phyloP scores from a whole-genome alignment of 1,284 basidiomycete genomes.

The Mycena citricolor region DNA sequence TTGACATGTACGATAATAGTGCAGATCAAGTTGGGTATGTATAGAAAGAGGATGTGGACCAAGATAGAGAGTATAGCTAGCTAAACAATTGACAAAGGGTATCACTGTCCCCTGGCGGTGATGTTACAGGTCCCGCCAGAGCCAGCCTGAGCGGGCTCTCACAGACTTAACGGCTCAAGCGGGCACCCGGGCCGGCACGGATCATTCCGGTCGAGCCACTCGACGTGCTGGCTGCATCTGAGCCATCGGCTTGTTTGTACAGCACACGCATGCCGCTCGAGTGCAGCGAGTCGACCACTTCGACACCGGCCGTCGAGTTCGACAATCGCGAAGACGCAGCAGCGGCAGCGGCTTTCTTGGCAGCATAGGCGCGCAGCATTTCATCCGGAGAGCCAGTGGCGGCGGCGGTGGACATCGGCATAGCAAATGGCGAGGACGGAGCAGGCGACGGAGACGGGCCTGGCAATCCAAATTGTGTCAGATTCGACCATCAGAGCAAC shows the following conservation, averaged over 20 bases:
- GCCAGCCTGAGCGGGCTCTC: too few relatives aligned
- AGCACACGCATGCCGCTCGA: constrained; percentile 13
- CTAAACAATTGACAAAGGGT: too few relatives aligned
- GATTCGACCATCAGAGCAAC: neutral
- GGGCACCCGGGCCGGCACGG: constrained; percentile 2
- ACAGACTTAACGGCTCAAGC: constrained; percentile 7
- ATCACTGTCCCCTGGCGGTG: too few relatives aligned
- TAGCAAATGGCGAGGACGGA: constrained; percentile 29
- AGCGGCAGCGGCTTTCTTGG: constrained; percentile 1
- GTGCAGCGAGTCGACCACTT: neutral
- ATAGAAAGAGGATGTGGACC: too few relatives aligned
- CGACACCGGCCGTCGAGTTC: neutral
- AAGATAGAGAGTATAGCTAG: too few relatives aligned
- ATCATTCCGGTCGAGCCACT: neutral
- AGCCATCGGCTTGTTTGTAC: constrained; percentile 5
- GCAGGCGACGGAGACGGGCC: constrained; percentile 32
- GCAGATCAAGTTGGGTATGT: neutral
- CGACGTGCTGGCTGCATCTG: too few relatives aligned
- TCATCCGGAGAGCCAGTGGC: constrained; percentile 65
- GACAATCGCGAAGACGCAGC: neutral
- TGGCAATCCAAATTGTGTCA: too few relatives aligned
- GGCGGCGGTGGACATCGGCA: constrained; percentile 47
- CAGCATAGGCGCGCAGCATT: constrained; percentile 74
- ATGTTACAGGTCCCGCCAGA: too few relatives aligned
- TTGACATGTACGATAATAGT: constrained; percentile 40